Percentiles rank a stretch among this genome's conserved stretches.
Conservation (phyloP, 139 green algal species). For the Parachlorella kessleri region DNA sequence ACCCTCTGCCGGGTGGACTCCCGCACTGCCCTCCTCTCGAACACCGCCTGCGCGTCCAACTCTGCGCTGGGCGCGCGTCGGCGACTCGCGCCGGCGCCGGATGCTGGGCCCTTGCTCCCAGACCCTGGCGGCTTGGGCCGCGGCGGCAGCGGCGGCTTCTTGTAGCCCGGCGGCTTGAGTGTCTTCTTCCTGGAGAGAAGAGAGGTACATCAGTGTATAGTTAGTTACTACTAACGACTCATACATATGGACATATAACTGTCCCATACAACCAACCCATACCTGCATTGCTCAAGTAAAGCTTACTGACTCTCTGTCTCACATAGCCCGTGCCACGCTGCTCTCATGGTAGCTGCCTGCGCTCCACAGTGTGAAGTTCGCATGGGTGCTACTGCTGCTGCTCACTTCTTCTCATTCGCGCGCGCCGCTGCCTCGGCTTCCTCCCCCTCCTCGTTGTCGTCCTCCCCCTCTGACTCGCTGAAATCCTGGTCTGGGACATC, state of each 20-base stretch:
- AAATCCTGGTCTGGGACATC: conserved; percentile 85
- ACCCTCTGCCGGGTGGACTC: conserved; percentile 60
- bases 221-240: no score
- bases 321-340: background rate
- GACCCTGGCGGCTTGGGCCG: background rate
- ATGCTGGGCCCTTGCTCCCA: no score
- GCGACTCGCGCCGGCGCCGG: background rate
- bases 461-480: conserved; percentile 63
- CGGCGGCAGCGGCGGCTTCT: conserved; percentile 21
- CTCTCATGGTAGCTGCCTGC: background rate
- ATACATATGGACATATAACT: no score
- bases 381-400: no score
- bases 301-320: no score
- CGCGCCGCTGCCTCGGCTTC: conserved; percentile 24
- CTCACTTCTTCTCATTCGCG: conserved; percentile 8
- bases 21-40: conserved; percentile 37
- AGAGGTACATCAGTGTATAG: background rate
- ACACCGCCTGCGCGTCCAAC: background rate
- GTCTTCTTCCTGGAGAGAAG: conserved; percentile 39
- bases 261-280: no score
- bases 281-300: no score
- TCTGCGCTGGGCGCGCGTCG: conserved; percentile 1
- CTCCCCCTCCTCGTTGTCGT: conserved; percentile 40
- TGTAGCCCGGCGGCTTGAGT: conserved; percentile 47
- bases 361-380: no score